A percentile compares a stretch with the other conserved stretches of the same genome.
These are phyloP conservation scores for Salvia hispanica DNA, from an alignment of 257 asterid species.

Conservation along the genomic window DNA sequence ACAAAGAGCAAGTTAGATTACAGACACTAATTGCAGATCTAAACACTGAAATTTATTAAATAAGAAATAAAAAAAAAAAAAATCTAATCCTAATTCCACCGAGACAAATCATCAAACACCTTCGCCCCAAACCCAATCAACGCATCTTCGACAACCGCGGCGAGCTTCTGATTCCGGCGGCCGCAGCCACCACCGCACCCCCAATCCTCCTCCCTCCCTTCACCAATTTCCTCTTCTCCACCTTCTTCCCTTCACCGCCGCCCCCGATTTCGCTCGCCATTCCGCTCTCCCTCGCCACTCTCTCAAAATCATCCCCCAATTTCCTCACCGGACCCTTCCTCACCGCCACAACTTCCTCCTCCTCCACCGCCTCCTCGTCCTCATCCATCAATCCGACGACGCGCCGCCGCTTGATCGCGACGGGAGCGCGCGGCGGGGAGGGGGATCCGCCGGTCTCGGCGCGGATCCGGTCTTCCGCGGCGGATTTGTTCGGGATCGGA, in stretches of 20 bases:
- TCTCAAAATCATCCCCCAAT: constrained; percentile 75
- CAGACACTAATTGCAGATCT: constrained; percentile 4
- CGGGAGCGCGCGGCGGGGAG: constrained; percentile 70
- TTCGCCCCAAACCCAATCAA: constrained; percentile 23
- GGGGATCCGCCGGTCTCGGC: constrained; percentile 32
- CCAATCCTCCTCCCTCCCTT: constrained; percentile 37
- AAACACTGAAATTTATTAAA: neutral
- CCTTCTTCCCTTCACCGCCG: constrained; percentile 22
- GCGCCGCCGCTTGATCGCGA: constrained; percentile 67
- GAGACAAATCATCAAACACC: constrained; percentile 36
- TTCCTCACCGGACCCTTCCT: constrained; percentile 66
- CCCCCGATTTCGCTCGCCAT: constrained; percentile 22
- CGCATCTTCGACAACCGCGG: constrained; percentile 51
- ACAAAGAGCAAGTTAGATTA: no score
- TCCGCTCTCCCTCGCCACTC: constrained; percentile 62
- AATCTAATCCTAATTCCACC: constrained; percentile 19
- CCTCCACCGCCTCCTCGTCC: constrained; percentile 38
- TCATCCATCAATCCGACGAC: constrained; percentile 52
- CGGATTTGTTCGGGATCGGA: constrained; percentile 28
- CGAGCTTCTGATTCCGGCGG: constrained; percentile 49
- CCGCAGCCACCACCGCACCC: constrained; percentile 31
- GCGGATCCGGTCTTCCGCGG: no score
- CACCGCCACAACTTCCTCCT: constrained; percentile 34
- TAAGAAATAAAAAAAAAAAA: neutral
- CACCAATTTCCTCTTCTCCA: constrained; percentile 33